These are phyloP conservation scores for Nemania sp. DNA, from an alignment of 2,329 filamentous ascomycete genomes.

Conservation along the genomic window DNA sequence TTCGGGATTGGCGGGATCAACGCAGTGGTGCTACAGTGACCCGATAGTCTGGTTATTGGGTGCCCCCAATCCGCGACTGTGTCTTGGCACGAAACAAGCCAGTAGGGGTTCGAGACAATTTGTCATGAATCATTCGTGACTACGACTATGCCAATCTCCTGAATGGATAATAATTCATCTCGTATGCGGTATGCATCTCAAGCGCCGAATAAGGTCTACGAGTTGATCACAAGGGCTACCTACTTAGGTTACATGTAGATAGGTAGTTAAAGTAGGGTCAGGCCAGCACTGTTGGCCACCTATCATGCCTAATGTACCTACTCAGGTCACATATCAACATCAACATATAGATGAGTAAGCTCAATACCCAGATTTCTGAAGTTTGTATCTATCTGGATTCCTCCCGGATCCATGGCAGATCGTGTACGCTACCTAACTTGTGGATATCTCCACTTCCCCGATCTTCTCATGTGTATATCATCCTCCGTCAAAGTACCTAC, in stretches of 20 bases:
- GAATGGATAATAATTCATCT: background rate
- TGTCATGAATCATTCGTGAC: conserved; percentile 3
- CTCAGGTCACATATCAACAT: background rate
- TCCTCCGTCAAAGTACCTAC: too few species aligned
- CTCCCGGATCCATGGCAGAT: background rate
- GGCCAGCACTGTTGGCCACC: too few species aligned
- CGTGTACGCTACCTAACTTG: background rate
- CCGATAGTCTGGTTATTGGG: conserved; percentile 24
- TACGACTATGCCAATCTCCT: background rate
- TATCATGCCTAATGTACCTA: too few species aligned
- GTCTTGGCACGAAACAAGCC: background rate
- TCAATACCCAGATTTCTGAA: background rate
- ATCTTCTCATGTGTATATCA: background rate
- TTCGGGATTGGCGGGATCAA: background rate
- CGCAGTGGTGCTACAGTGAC: conserved; percentile 5
- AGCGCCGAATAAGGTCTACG: too few species aligned
- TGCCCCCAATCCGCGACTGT: background rate
- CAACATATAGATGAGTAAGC: too few species aligned
- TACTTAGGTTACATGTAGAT: too few species aligned
- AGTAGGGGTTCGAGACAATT: background rate
- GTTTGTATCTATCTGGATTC: background rate
- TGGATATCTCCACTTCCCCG: conserved; percentile 5
- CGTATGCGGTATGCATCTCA: background rate
- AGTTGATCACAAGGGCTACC: too few species aligned
- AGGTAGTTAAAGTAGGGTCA: too few species aligned